Conservation (phyloP, 2,329 filamentous ascomycete species). For the Penicillium crustosum region DNA sequence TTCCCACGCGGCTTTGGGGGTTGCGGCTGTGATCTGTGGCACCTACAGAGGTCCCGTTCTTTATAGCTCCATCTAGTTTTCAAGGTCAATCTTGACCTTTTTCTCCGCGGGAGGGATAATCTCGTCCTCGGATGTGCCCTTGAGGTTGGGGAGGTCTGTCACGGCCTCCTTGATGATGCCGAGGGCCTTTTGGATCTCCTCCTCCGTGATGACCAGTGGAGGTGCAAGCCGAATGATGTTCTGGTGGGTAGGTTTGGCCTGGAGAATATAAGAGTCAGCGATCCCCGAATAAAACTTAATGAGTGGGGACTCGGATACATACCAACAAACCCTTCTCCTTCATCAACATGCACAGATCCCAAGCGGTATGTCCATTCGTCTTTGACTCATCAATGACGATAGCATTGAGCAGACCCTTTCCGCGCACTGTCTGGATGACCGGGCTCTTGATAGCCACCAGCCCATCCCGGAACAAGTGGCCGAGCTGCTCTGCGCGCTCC, state of each 20-base stretch:
- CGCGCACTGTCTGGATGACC: conserved; percentile 78
- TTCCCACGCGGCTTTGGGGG: neutral
- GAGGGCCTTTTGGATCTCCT: conserved; percentile 75
- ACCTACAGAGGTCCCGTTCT: neutral
- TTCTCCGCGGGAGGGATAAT: conserved; percentile 61
- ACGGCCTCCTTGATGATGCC: conserved; percentile 79
- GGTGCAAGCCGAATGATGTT: conserved; percentile 99
- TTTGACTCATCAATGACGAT: conserved; percentile 91
- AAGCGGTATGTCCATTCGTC: conserved; percentile 81
- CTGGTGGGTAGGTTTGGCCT: conserved; percentile 98
- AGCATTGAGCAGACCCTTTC: conserved; percentile 92
- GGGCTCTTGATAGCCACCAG: conserved; percentile 73
- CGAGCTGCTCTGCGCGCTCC: conserved; percentile 75
- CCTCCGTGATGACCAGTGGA: conserved; percentile 88
- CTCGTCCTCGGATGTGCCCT: conserved; percentile 56
- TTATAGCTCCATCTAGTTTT: conserved; percentile 47
- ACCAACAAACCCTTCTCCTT: conserved; percentile 94
- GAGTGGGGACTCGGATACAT: conserved; percentile 40
- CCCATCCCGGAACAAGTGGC: conserved; percentile 78
- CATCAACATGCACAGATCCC: conserved; percentile 93
- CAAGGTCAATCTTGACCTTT: conserved; percentile 60
- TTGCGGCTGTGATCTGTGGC: neutral
- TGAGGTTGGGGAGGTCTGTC: conserved; percentile 71
- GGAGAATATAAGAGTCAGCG: conserved; percentile 11
- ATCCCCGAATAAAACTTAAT: neutral